These are phyloP conservation scores for Carex sylvatica DNA, from an alignment of 202 grass and related monocot species.

Conservation along the genomic window DNA sequence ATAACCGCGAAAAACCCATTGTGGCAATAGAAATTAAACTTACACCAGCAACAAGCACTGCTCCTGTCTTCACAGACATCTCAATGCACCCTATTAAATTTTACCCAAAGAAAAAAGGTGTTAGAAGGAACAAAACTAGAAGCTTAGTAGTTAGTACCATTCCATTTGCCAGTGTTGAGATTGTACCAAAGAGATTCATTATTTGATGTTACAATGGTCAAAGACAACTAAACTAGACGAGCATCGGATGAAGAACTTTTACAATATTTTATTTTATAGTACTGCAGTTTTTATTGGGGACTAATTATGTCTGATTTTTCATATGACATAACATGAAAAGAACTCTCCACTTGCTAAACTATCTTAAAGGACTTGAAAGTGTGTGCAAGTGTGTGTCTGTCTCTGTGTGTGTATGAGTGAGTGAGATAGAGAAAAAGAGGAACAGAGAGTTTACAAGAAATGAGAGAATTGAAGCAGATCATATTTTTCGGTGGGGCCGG, in stretches of 20 bases:
- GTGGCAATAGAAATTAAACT: constrained; percentile 6
- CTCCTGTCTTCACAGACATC: neutral
- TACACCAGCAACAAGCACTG: neutral
- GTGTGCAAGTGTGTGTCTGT: neutral
- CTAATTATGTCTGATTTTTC: neutral
- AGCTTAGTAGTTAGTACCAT: neutral
- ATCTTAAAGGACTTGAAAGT: neutral
- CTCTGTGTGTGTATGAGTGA: neutral
- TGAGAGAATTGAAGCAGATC: constrained; percentile 39
- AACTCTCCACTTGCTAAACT: neutral
- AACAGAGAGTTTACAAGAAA: constrained; percentile 38
- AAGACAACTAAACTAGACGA: neutral
- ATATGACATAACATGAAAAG: neutral
- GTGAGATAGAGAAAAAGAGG: neutral
- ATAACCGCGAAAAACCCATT: neutral
- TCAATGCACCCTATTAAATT: constrained; percentile 9
- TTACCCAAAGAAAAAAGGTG: neutral
- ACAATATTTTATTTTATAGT: neutral
- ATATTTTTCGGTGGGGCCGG: neutral
- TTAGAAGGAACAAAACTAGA: neutral
- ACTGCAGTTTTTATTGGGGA: neutral
- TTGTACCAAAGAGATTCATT: neutral
- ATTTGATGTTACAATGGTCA: neutral
- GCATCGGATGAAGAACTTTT: neutral
- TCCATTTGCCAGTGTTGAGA: neutral